Base-by-base conservation (phyloP, 2,329 filamentous ascomycete species). In the Aspergillus spinulosporus region DNA sequence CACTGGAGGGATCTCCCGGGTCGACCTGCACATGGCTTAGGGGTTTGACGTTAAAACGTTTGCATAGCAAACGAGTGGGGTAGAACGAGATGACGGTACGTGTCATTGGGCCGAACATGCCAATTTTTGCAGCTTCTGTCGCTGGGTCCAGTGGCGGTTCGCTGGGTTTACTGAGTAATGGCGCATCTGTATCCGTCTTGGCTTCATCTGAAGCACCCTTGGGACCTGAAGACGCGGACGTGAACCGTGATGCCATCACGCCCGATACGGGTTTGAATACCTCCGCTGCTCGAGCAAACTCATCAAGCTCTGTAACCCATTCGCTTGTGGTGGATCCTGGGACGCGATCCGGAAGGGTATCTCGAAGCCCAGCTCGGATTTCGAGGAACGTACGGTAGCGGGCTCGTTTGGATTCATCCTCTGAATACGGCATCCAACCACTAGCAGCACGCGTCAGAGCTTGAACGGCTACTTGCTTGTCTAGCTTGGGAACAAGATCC, bases 171-270 rank as follows among this genome's bases (percentile, higher is more conserved):
- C 74, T 77, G 12, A 85, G 29, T 21, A 47, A 74, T 5, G 83
- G 66, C 44, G 67, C 57, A 29, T 72, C 72, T 14, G 64, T 56
- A 42, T 63, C 62, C 7, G 64, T 64, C 11, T 51, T 44, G 5
- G 58, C 43, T 44, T 68, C 69, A 37, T 76, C 73, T 1, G 77
- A 73, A 1, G 76, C 69, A 7, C 69, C 64, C 39, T 75, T 72
- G 3, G 75, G 70, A 2, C 74, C 66, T 0, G 68, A 70, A 4
- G 73, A 73, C 2, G 76, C 69, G 53, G 89, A 88, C 0, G 92
- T 97, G 71, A 99, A 99, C 0, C 93, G 87, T 15, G 89, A 91
- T n/a, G 93, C 94, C 91, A 99, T 97, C 60, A 90, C 81, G 0
- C 92, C 92, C 2, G 89, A 90, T 76, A 96, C 90, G 0, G 94